Conservation (phyloP, 345 rosid genomes). For the Populus tremula region DNA sequence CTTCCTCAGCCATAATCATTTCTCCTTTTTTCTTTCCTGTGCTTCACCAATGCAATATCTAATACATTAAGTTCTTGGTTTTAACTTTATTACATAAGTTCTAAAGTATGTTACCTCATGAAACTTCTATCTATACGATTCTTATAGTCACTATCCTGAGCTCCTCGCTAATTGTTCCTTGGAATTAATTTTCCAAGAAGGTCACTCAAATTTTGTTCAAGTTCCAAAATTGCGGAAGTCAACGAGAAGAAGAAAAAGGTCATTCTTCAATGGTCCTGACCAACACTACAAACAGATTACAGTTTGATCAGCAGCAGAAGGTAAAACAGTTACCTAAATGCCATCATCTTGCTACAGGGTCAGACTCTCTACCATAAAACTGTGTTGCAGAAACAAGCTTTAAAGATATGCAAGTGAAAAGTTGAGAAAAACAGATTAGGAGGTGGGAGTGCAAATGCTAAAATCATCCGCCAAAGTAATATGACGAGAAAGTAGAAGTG, state of each 20-base stretch:
- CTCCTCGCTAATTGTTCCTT: neutral
- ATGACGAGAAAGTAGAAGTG: neutral
- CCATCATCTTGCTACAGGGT: neutral
- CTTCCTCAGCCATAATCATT: neutral
- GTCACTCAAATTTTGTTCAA: neutral
- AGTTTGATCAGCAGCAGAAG: neutral
- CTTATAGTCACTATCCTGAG: neutral
- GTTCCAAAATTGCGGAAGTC: neutral
- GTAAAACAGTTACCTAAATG: neutral
- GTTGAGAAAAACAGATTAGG: neutral
- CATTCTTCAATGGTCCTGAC: neutral
- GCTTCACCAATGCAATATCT: neutral
- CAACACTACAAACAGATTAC: neutral
- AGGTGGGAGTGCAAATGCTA: neutral
- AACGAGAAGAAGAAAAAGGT: neutral
- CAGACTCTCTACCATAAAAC: neutral
- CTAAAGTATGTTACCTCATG: neutral
- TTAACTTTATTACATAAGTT: neutral
- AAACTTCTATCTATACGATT: neutral
- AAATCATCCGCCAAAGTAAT: neutral
- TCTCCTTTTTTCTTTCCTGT: neutral
- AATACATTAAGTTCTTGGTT: neutral
- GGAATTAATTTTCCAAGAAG: neutral
- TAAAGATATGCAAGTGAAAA: neutral
- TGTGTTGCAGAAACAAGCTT: neutral